Percentiles rank a stretch among this genome's conserved stretches.
These are phyloP conservation scores for Metschnikowia santaceciliae DNA, from an alignment of 805 yeast species.

Conservation along the genomic window DNA sequence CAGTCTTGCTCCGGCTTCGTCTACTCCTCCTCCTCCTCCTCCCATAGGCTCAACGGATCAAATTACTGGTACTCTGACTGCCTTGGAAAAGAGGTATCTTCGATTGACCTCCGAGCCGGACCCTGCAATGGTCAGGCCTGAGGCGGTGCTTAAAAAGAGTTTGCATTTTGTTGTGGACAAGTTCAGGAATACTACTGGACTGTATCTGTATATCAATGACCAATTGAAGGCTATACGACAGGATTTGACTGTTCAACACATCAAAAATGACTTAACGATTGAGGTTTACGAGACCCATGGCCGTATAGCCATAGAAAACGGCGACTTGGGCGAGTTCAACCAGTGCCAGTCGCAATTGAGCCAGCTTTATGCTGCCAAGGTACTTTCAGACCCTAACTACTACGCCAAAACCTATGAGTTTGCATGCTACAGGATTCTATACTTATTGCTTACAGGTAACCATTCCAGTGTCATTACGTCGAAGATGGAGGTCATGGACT, in stretches of 20 bases:
- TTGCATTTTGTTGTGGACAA: conserved; percentile 50
- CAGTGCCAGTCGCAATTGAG: conserved; percentile 86
- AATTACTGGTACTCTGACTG: conserved; percentile 59
- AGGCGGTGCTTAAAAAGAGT: conserved; percentile 54
- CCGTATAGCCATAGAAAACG: conserved; percentile 74
- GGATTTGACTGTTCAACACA: conserved; percentile 88
- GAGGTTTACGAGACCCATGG: conserved; percentile 83
- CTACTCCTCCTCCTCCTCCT: conserved; percentile 6
- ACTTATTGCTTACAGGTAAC: conserved; percentile 71
- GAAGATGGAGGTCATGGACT: conserved; percentile 9
- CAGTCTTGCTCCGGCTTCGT: background rate
- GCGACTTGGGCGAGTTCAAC: conserved; percentile 90
- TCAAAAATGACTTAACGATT: conserved; percentile 72
- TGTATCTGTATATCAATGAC: conserved; percentile 76
- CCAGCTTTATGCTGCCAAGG: conserved; percentile 46
- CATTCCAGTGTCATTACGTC: conserved; percentile 50
- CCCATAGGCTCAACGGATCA: conserved; percentile 17
- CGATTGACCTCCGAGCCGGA: conserved; percentile 90
- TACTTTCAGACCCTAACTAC: conserved; percentile 19
- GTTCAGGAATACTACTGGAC: conserved; percentile 41
- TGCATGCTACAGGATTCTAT: conserved; percentile 66
- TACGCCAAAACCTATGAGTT: conserved; percentile 46
- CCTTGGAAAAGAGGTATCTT: conserved; percentile 72
- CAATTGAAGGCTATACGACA: conserved; percentile 92
- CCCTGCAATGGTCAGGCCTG: conserved; percentile 79